Conservation (phyloP, 805 yeast genomes). For the Wickerhamiella dianesei region DNA sequence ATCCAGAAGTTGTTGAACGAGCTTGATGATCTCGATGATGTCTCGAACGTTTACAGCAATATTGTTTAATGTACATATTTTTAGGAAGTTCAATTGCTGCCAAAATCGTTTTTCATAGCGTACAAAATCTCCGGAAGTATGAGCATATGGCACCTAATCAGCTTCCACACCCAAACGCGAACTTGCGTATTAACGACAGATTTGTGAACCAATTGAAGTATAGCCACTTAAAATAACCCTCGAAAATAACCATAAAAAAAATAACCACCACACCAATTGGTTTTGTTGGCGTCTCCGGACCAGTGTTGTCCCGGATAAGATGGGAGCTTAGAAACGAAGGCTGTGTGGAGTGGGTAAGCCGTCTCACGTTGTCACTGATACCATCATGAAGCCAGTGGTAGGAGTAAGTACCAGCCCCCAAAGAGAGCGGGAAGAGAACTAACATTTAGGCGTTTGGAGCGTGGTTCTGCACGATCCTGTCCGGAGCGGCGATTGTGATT, state of each 20-base stretch:
- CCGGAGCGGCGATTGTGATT: slow-evolving; percentile 84
- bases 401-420: slow-evolving; percentile 28
- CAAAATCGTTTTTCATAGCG: background rate
- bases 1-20: slow-evolving; percentile 44
- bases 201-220: too few species aligned
- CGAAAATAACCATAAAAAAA: too few species aligned
- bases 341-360: too few species aligned
- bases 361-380: background rate
- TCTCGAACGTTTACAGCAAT: slow-evolving; percentile 67
- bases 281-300: too few species aligned
- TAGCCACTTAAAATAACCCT: too few species aligned
- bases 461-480: slow-evolving; percentile 86
- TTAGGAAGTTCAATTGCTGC: background rate
- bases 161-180: background rate
- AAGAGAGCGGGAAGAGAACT: background rate
- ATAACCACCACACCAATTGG: too few species aligned
- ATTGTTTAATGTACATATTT: slow-evolving; percentile 19
- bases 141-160: background rate
- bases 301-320: too few species aligned
- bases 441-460: slow-evolving; percentile 37
- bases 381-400: slow-evolving; percentile 34
- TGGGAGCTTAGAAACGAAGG: too few species aligned
- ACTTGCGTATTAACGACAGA: too few species aligned
- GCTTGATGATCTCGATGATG: slow-evolving; percentile 73
- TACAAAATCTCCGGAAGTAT: background rate